phyloP scores from a whole-genome alignment of 305 asterid genomes.

The Solanum hybrid region DNA sequence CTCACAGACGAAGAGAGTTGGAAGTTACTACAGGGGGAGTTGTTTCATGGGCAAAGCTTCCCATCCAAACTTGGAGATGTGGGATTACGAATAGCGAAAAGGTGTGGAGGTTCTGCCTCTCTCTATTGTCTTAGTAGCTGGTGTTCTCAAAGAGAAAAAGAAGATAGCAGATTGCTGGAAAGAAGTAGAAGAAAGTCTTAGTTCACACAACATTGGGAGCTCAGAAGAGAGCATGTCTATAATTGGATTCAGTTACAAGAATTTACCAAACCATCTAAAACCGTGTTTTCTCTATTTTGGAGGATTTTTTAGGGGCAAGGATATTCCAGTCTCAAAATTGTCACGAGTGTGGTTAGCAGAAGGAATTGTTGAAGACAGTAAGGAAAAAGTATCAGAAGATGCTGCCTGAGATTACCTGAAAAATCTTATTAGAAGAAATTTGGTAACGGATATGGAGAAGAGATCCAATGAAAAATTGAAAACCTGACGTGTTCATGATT shows the following conservation, averaged over 20 bases:
- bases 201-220: not conserved
- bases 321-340: not conserved
- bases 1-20: not conserved
- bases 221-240: not conserved
- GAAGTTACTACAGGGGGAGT: not conserved
- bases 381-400: not conserved
- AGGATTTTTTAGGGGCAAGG: not conserved
- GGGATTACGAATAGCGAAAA: not conserved
- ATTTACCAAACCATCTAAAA: not conserved
- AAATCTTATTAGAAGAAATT: not conserved
- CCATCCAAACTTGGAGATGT: not conserved
- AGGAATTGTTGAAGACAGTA: not conserved
- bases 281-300: conserved; percentile 9
- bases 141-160: not conserved
- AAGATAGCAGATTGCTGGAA: not conserved
- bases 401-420: not conserved
- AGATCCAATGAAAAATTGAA: not conserved
- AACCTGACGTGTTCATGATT: not conserved
- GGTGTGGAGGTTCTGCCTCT: conserved; percentile 1
- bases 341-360: not conserved
- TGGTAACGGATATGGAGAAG: not conserved
- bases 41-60: not conserved
- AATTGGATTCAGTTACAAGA: not conserved
- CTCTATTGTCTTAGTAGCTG: not conserved
- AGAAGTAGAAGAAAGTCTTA: not conserved